Percentiles rank a stretch among this genome's conserved stretches.
These are phyloP conservation scores for Marchantia polymorpha DNA, from an alignment of 225 moss, liverwort and hornwort species.

Conservation along the genomic window DNA sequence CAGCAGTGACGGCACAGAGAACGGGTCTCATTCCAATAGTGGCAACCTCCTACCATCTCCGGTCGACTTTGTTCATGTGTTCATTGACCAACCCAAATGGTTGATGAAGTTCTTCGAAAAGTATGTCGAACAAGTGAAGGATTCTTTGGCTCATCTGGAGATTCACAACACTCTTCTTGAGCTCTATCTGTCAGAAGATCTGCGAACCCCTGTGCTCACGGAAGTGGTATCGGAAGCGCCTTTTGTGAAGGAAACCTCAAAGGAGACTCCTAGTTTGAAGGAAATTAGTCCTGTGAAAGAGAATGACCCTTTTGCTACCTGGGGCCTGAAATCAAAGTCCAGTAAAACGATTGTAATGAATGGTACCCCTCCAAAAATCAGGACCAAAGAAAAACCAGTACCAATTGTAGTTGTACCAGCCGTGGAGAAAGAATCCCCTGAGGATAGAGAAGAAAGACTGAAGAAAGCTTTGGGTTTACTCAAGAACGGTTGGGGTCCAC, in stretches of 20 bases:
- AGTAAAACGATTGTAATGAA: constrained; percentile 39
- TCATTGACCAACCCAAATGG: constrained; percentile 94
- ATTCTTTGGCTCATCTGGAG: constrained; percentile 72
- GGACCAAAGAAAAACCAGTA: constrained; percentile 40
- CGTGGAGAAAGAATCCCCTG: constrained; percentile 60
- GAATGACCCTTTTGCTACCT: constrained; percentile 28
- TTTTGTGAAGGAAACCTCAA: background rate
- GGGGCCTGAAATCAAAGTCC: constrained; percentile 35
- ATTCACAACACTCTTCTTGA: constrained; percentile 93
- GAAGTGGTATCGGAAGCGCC: constrained; percentile 39
- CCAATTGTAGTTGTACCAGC: constrained; percentile 25
- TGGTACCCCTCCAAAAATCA: constrained; percentile 38
- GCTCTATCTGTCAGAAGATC: constrained; percentile 88
- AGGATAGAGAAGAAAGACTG: constrained; percentile 67
- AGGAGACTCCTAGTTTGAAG: constrained; percentile 13
- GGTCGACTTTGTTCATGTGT: constrained; percentile 87
- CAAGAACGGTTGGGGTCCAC: constrained; percentile 87
- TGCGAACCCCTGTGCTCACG: constrained; percentile 64
- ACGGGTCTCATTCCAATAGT: constrained; percentile 43
- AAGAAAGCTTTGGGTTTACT: constrained; percentile 79
- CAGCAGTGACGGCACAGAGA: constrained; percentile 35
- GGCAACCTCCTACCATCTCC: constrained; percentile 68
- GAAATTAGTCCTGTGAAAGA: constrained; percentile 15
- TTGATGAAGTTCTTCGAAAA: constrained; percentile 94
- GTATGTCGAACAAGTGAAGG: constrained; percentile 70